Conservation (phyloP, 441 rosid genomes). For the Cnidoscolus chayamansa region DNA sequence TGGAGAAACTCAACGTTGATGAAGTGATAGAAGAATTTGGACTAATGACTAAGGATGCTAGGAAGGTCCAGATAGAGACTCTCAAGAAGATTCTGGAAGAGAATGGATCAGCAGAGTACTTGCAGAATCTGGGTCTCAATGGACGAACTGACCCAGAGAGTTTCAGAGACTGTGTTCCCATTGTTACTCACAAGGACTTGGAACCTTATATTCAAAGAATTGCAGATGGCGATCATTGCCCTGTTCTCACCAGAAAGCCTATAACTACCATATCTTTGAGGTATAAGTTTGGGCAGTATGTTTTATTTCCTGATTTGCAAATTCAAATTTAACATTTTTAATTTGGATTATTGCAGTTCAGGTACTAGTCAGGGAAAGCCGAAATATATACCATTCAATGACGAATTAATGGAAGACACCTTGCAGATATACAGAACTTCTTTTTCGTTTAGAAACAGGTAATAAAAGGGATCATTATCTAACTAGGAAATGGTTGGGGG, state of each 20-base stretch:
- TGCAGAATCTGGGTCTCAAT: constrained; percentile 61
- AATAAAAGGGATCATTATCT: background rate
- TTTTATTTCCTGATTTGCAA: background rate
- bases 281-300: constrained; percentile 25
- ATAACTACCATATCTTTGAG: constrained; percentile 77
- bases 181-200: constrained; percentile 66
- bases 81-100: constrained; percentile 63
- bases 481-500: background rate
- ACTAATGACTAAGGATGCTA: constrained; percentile 59
- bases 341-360: constrained; percentile 51
- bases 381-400: constrained; percentile 79
- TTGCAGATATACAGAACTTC: constrained; percentile 81
- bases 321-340: background rate
- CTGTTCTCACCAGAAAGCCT: constrained; percentile 73
- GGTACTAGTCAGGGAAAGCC: constrained; percentile 94
- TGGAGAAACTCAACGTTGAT: constrained; percentile 42
- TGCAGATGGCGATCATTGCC: constrained; percentile 61
- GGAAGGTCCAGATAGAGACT: constrained; percentile 62
- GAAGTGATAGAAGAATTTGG: constrained; percentile 70
- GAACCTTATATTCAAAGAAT: constrained; percentile 69
- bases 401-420: constrained; percentile 71
- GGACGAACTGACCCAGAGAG: constrained; percentile 67
- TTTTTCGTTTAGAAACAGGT: constrained; percentile 91
- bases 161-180: constrained; percentile 70
- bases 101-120: constrained; percentile 67